Percentiles rank a stretch among this genome's conserved stretches.
Evolutionary conservation across 2,329 filamentous ascomycete genomes (phyloP).

Genomic region (Xylaria sp.): DNA sequence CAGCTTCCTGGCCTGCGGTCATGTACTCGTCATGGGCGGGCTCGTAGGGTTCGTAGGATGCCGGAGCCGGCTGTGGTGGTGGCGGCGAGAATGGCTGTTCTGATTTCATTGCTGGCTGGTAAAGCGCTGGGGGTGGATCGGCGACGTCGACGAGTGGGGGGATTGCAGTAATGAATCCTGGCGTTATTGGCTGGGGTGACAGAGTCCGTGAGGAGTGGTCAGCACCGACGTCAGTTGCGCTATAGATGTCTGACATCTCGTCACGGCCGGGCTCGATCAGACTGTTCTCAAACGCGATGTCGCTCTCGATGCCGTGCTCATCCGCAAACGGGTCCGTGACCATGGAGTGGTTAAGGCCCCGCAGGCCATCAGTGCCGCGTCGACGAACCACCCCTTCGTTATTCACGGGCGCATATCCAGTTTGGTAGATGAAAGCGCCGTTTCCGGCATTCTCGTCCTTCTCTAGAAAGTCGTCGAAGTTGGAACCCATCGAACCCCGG

Average conservation of each 20-base stretch:
- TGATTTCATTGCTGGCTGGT: not conserved
- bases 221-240: slow-evolving; percentile 60
- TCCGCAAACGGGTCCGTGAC: slow-evolving; percentile 70
- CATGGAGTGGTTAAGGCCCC: slow-evolving; percentile 58
- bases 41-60: slow-evolving; percentile 52
- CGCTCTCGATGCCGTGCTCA: slow-evolving; percentile 65
- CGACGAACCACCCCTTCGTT: slow-evolving; percentile 61
- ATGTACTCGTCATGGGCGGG: slow-evolving; percentile 61
- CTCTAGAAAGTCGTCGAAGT: slow-evolving; percentile 69
- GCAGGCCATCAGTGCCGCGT: slow-evolving; percentile 57
- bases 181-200: not conserved
- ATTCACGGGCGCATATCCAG: slow-evolving; percentile 59
- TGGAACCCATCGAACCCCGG: slow-evolving; percentile 50
- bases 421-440: slow-evolving; percentile 68
- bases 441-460: slow-evolving; percentile 62
- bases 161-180: slow-evolving; percentile 1
- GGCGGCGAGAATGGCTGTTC: not conserved
- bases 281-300: slow-evolving; percentile 53
- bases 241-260: slow-evolving; percentile 67
- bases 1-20: slow-evolving; percentile 61
- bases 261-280: slow-evolving; percentile 58
- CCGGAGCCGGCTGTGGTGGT: slow-evolving; percentile 38
- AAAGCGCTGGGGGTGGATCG: slow-evolving; percentile 27
- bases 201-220: slow-evolving; percentile 31
- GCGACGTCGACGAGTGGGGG: slow-evolving; percentile 51